These are phyloP conservation scores for Shiraia sp. DNA, from an alignment of 2,329 filamentous ascomycete species.

Conservation along the genomic window DNA sequence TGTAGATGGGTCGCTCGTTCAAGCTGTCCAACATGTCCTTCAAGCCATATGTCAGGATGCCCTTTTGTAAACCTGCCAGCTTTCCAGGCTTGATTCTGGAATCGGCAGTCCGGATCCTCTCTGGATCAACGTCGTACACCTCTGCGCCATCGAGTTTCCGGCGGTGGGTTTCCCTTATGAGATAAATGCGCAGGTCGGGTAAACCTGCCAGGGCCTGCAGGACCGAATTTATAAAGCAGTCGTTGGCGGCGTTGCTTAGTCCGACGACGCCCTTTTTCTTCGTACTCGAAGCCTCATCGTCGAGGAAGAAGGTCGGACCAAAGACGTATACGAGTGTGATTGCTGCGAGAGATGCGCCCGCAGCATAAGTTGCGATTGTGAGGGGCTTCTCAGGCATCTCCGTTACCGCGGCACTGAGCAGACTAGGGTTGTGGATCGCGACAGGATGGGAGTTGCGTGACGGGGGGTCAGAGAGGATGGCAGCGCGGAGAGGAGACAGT, in stretches of 20 bases:
- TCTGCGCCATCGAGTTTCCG: constrained; percentile 76
- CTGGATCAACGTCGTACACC: constrained; percentile 69
- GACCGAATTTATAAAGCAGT: constrained; percentile 83
- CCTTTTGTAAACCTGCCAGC: constrained; percentile 69
- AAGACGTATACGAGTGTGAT: constrained; percentile 97
- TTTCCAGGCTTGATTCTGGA: constrained; percentile 51
- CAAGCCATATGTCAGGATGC: constrained; percentile 80
- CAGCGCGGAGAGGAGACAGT: background rate
- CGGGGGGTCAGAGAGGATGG: constrained; percentile 1
- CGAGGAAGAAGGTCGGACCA: constrained; percentile 93
- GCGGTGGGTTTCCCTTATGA: constrained; percentile 89
- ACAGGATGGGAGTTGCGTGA: constrained; percentile 9
- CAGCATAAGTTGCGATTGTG: constrained; percentile 88
- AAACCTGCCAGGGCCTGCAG: constrained; percentile 91
- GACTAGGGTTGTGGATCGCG: constrained; percentile 20
- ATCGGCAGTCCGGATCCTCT: constrained; percentile 48
- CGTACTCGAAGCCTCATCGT: constrained; percentile 68
- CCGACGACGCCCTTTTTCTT: constrained; percentile 86
- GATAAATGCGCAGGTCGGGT: constrained; percentile 83
- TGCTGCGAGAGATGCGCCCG: constrained; percentile 90
- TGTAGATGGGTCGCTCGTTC: constrained; percentile 91
- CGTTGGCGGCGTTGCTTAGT: constrained; percentile 85
- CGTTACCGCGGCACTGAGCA: constrained; percentile 26
- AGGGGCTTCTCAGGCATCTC: constrained; percentile 80
- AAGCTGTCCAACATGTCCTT: constrained; percentile 91